Evolutionary conservation across 345 rosid species (phyloP).

Genomic region (Moringa oleifera): DNA sequence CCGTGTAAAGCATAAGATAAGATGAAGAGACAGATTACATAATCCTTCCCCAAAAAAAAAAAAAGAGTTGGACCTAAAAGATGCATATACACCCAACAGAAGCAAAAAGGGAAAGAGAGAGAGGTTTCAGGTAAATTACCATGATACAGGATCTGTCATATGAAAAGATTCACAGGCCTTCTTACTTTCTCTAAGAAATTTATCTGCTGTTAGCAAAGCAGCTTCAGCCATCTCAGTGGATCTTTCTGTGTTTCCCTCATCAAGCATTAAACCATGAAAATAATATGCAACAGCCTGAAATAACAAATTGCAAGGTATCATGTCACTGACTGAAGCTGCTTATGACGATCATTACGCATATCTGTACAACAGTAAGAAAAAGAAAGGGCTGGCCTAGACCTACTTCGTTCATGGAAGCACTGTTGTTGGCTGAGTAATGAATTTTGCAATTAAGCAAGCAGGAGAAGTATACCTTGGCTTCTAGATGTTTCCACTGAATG

Average conservation of each 20-base stretch:
- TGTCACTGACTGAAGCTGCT: too few relatives aligned
- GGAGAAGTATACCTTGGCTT: slow-evolving; percentile 43
- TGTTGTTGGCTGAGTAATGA: too few relatives aligned
- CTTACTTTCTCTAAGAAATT: slow-evolving; percentile 47
- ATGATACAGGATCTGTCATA: slow-evolving; percentile 42
- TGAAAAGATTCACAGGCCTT: slow-evolving; percentile 47
- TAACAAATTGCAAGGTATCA: neutral
- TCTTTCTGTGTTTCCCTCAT: slow-evolving; percentile 57
- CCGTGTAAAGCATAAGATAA: too few relatives aligned
- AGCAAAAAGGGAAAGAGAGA: neutral
- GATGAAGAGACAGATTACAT: too few relatives aligned
- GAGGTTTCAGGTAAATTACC: slow-evolving; percentile 27
- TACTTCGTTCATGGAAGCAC: too few relatives aligned
- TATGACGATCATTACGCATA: too few relatives aligned
- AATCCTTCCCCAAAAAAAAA: too few relatives aligned
- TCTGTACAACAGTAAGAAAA: too few relatives aligned
- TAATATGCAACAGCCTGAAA: slow-evolving; percentile 68
- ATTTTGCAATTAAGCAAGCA: too few relatives aligned
- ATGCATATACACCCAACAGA: too few relatives aligned
- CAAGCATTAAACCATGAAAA: slow-evolving; percentile 59
- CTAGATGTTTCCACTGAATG: slow-evolving; percentile 51
- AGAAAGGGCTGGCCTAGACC: too few relatives aligned
- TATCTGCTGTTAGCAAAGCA: slow-evolving; percentile 61
- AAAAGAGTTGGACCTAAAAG: too few relatives aligned
- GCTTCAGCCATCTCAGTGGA: slow-evolving; percentile 48